Conservation (phyloP, 2,329 filamentous ascomycete species). For the Clarireedia homoeocarpa region DNA sequence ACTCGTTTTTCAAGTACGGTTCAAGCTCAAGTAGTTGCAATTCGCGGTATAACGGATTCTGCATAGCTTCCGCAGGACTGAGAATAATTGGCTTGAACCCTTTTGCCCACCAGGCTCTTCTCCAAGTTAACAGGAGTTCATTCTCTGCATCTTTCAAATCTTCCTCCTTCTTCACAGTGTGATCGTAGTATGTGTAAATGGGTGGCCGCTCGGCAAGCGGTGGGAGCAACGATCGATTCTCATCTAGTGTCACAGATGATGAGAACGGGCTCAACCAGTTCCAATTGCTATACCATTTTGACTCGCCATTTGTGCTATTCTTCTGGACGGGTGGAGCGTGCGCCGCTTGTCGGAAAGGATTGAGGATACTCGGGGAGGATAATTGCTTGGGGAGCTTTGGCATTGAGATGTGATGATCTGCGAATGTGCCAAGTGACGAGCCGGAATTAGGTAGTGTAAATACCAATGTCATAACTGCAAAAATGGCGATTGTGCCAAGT, state of each 20-base stretch:
- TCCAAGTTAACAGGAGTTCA: conserved; percentile 76
- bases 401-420: conserved; percentile 43
- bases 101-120: conserved; percentile 90
- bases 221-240: conserved; percentile 76
- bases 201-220: conserved; percentile 61
- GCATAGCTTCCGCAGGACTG: conserved; percentile 70
- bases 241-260: conserved; percentile 68
- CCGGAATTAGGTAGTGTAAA: conserved; percentile 42
- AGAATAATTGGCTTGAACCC: conserved; percentile 83
- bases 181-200: conserved; percentile 89
- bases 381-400: conserved; percentile 38
- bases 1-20: conserved; percentile 54
- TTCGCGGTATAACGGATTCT: conserved; percentile 69
- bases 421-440: conserved; percentile 40
- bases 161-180: conserved; percentile 52
- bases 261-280: conserved; percentile 90
- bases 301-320: conserved; percentile 70
- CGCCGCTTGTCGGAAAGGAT: conserved; percentile 60
- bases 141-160: conserved; percentile 65
- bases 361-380: conserved; percentile 37
- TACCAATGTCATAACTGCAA: conserved; percentile 46
- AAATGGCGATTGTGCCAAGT: conserved; percentile 42
- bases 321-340: conserved; percentile 68
- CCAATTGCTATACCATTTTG: conserved; percentile 82
- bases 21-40: conserved; percentile 57